These are phyloP conservation scores for Eremochloa ophiuroides DNA, from an alignment of 176 grass and related monocot genomes.

Conservation along the genomic window DNA sequence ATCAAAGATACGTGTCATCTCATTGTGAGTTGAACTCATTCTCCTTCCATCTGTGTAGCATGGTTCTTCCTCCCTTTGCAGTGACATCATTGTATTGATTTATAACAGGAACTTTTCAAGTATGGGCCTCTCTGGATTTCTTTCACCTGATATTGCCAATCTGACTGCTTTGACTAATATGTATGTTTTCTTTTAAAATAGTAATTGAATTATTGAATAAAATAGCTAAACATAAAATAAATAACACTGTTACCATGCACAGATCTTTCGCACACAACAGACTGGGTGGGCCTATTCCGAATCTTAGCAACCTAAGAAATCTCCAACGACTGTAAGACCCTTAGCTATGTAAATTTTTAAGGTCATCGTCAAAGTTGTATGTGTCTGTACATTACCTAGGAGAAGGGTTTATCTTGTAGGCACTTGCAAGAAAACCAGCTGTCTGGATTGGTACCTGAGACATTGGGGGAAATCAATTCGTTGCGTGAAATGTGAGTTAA, in stretches of 20 bases:
- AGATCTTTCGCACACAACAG: conserved; percentile 85
- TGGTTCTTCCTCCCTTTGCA: conserved; percentile 1
- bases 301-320: conserved; percentile 50
- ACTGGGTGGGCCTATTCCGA: conserved; percentile 65
- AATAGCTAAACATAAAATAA: neutral
- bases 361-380: neutral
- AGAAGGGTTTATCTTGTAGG: conserved; percentile 45
- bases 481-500: conserved; percentile 77
- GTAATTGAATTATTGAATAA: conserved; percentile 6
- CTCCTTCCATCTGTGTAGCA: conserved; percentile 20
- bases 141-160: conserved; percentile 59
- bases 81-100: conserved; percentile 28
- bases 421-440: conserved; percentile 79
- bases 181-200: conserved; percentile 41
- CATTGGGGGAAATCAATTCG: conserved; percentile 38
- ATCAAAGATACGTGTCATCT: conserved; percentile 56
- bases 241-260: conserved; percentile 34
- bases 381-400: neutral
- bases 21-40: conserved; percentile 61
- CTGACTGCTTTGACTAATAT: conserved; percentile 75
- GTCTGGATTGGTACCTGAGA: conserved; percentile 48
- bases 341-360: neutral
- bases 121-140: conserved; percentile 64
- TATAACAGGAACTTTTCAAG: conserved; percentile 70
- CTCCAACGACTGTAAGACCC: conserved; percentile 63